Conservation (phyloP, 169 alveolate species). For the Eimeria brunetti region DNA sequence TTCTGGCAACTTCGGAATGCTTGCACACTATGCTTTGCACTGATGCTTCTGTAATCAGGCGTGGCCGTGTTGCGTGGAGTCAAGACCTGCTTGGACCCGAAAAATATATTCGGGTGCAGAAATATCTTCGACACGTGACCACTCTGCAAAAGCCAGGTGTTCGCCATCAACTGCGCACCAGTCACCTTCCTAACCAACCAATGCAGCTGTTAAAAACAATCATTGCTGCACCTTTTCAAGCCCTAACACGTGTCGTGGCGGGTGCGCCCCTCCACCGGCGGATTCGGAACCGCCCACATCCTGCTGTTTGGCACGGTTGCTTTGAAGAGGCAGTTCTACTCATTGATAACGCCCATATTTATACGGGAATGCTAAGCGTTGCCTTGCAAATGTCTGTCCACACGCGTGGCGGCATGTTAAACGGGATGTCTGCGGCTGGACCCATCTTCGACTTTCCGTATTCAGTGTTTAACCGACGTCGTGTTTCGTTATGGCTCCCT, state of each 20-base stretch:
- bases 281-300: no score
- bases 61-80: constrained; percentile 82
- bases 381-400: neutral
- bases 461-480: neutral
- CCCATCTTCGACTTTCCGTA: neutral
- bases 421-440: neutral
- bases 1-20: neutral
- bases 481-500: neutral
- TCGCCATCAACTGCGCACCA: neutral
- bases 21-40: neutral
- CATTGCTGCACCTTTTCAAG: neutral
- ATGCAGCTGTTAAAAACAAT: neutral
- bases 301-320: no score
- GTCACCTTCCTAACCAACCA: neutral
- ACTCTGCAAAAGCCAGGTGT: neutral
- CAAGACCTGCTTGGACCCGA: constrained; percentile 85
- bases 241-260: neutral
- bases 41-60: neutral
- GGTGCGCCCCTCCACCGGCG: no score
- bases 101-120: constrained; percentile 83
- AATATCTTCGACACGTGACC: constrained; percentile 14
- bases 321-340: no score
- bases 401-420: neutral
- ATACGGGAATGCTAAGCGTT: neutral
- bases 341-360: neutral